phyloP scores from a whole-genome alignment of 164 flowering plant genomes.

The Tetrastigma voinierianum region DNA sequence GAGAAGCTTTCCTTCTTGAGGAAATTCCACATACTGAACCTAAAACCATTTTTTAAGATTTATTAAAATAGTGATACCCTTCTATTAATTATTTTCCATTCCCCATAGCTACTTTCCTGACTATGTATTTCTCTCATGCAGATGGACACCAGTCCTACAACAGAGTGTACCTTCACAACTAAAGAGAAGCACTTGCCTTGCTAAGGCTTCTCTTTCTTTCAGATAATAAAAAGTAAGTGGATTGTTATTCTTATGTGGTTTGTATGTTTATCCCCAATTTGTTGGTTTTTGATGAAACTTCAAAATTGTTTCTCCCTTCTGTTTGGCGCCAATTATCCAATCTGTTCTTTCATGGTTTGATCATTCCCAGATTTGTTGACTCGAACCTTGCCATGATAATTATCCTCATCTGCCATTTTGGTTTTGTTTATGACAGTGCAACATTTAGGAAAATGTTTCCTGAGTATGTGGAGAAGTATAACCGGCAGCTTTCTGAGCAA shows the following conservation, averaged over 20 bases:
- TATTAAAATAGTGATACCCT: too few species aligned
- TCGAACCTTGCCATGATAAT: too few species aligned
- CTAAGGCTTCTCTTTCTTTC: constrained; percentile 82
- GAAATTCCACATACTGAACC: too few species aligned
- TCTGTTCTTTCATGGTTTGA: too few species aligned
- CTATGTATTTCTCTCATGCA: constrained; percentile 26
- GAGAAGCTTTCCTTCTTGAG: too few species aligned
- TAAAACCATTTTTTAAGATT: too few species aligned
- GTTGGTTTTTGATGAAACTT: neutral
- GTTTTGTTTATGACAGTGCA: constrained; percentile 39
- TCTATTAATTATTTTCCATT: neutral
- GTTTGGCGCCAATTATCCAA: too few species aligned
- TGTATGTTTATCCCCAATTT: neutral
- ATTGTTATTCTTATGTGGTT: neutral
- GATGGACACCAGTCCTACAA: constrained; percentile 97
- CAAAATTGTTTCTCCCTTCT: too few species aligned
- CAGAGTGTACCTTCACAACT: constrained; percentile 84
- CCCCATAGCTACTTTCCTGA: neutral
- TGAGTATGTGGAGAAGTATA: constrained; percentile 87
- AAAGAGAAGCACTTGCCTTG: constrained; percentile 82
- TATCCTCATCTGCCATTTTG: neutral
- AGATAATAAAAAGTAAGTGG: constrained; percentile 86
- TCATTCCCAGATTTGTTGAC: too few species aligned
- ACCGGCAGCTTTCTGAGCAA: constrained; percentile 53
- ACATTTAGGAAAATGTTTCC: constrained; percentile 87